Conservation (phyloP, 2,329 filamentous ascomycete genomes). For the Aspergillus niger region DNA sequence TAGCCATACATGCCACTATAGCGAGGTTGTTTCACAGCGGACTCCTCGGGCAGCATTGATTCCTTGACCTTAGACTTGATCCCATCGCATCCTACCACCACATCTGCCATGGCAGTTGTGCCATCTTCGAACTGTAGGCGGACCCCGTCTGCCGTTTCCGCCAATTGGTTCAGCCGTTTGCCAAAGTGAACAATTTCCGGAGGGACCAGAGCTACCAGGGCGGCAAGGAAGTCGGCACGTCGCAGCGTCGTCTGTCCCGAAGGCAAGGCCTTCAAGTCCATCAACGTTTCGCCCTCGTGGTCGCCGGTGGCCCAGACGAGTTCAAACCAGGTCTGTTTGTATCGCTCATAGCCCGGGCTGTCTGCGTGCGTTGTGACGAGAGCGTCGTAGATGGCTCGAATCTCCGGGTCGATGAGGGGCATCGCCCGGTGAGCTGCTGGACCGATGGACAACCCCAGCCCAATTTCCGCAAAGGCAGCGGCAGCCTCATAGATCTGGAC, state of each 20-base stretch:
- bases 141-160: conserved; percentile 18
- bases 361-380: conserved; percentile 38
- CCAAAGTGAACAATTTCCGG: conserved; percentile 34
- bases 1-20: conserved; percentile 41
- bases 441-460: conserved; percentile 59
- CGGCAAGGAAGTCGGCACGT: conserved; percentile 38
- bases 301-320: conserved; percentile 20
- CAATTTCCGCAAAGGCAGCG: conserved; percentile 57
- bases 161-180: conserved; percentile 31
- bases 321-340: conserved; percentile 37
- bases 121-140: conserved; percentile 36
- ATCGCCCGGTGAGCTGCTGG: conserved; percentile 60
- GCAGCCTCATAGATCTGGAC: conserved; percentile 61
- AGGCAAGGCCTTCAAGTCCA: conserved; percentile 34
- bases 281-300: conserved; percentile 25
- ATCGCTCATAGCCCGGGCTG: conserved; percentile 33
- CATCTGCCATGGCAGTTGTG: conserved; percentile 28
- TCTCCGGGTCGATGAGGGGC: conserved; percentile 52
- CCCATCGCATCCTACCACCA: conserved; percentile 42
- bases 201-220: conserved; percentile 35
- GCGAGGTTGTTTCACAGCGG: conserved; percentile 16
- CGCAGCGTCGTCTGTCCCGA: conserved; percentile 37
- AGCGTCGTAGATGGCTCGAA: conserved; percentile 33
- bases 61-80: conserved; percentile 35
- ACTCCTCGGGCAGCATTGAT: conserved; percentile 26